Percentiles rank a stretch among this genome's conserved stretches.
Conservation (phyloP, 257 asterid genomes). For the Forsythia viridissima region DNA sequence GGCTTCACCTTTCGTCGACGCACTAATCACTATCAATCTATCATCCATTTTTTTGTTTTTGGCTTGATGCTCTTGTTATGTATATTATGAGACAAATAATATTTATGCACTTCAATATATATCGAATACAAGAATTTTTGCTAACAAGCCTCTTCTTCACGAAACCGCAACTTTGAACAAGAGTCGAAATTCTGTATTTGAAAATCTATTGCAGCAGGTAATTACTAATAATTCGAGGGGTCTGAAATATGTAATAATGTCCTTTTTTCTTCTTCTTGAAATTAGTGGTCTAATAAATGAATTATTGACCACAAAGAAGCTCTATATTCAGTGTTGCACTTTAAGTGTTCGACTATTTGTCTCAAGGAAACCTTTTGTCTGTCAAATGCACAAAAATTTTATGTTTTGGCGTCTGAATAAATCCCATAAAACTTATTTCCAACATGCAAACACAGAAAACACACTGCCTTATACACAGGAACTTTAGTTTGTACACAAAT, state of each 20-base stretch:
- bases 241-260: too few species aligned
- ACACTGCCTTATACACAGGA: too few species aligned
- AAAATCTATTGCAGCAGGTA: background rate
- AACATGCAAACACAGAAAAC: background rate
- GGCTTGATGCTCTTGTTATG: background rate
- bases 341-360: background rate
- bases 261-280: background rate
- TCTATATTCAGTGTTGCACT: background rate
- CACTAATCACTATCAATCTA: background rate
- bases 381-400: background rate
- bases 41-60: background rate
- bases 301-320: background rate
- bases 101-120: background rate
- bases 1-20: background rate
- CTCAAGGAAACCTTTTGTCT: background rate
- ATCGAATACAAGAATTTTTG: background rate
- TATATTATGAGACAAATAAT: background rate
- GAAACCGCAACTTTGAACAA: background rate
- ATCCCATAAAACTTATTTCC: background rate
- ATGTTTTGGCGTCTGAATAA: background rate
- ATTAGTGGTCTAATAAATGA: background rate
- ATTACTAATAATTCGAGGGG: background rate
- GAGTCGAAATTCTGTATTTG: background rate
- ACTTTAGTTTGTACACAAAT: too few species aligned
- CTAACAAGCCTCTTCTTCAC: background rate